Conservation (phyloP, 1,139 yeast genomes). For the Kodamaea ohmeri region DNA sequence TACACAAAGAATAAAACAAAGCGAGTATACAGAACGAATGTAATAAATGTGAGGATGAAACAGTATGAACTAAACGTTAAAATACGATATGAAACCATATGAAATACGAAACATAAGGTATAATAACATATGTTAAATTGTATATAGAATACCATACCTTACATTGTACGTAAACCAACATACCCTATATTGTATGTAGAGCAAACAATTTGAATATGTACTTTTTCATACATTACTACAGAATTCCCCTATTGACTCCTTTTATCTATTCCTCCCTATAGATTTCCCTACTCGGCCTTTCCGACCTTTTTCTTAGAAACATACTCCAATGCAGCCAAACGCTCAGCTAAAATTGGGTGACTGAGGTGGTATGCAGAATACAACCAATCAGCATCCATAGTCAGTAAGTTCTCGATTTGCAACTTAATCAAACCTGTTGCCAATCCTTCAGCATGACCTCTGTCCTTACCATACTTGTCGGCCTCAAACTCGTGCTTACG, state of each 20-base stretch:
- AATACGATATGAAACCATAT: too few relatives aligned
- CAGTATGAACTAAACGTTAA: too few relatives aligned
- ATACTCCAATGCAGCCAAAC: constrained; percentile 69
- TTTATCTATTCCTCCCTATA: neutral
- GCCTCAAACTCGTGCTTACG: constrained; percentile 94
- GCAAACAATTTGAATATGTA: too few relatives aligned
- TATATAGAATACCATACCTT: too few relatives aligned
- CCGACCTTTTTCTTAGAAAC: constrained; percentile 46
- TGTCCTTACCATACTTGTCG: constrained; percentile 73
- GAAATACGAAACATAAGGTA: too few relatives aligned
- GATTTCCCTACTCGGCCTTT: constrained; percentile 13
- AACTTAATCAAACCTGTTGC: constrained; percentile 71
- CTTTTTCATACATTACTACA: too few relatives aligned
- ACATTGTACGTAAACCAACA: too few relatives aligned
- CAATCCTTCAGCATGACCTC: constrained; percentile 69
- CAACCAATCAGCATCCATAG: constrained; percentile 85
- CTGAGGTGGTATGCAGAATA: constrained; percentile 86
- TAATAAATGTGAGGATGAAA: too few relatives aligned
- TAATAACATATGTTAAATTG: too few relatives aligned
- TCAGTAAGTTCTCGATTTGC: constrained; percentile 75
- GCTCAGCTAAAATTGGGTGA: constrained; percentile 88
- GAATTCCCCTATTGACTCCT: neutral
- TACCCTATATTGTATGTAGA: too few relatives aligned
- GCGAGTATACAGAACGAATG: too few relatives aligned
- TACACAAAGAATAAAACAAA: too few relatives aligned